Conservation (phyloP, 1,284 basidiomycete genomes). For the Ustilago esculenta region DNA sequence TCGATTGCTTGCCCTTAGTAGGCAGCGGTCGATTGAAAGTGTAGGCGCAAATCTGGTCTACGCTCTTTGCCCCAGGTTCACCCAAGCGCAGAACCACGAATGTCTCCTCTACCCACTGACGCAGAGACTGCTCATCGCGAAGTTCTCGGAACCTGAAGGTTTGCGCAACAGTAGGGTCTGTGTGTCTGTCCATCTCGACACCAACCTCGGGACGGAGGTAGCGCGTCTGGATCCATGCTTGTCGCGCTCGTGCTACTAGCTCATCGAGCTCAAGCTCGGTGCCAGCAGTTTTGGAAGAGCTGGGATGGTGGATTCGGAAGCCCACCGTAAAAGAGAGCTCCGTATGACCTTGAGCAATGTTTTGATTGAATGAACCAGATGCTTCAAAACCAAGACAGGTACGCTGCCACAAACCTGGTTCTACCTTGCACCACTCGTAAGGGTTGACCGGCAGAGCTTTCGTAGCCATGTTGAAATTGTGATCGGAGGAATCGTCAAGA, state of each 20-base stretch:
- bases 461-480: constrained; percentile 8
- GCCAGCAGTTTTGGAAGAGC: constrained; percentile 9
- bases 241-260: constrained; percentile 15
- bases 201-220: constrained; percentile 30
- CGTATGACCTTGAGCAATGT: constrained; percentile 42
- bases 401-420: constrained; percentile 25
- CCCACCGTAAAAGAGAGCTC: constrained; percentile 27
- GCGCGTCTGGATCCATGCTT: constrained; percentile 26
- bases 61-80: constrained; percentile 5
- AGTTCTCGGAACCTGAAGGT: constrained; percentile 20
- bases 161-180: constrained; percentile 9
- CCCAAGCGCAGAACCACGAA: constrained; percentile 29
- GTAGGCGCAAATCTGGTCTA: constrained; percentile 4
- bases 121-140: constrained; percentile 21
- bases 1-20: constrained; percentile 33
- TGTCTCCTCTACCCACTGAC: constrained; percentile 27
- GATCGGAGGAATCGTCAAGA: constrained; percentile 3
- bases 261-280: constrained; percentile 25
- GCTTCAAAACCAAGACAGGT: constrained; percentile 39
- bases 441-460: constrained; percentile 7
- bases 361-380: constrained; percentile 44
- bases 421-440: constrained; percentile 16
- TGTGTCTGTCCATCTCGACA: constrained; percentile 29
- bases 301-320: constrained; percentile 16
- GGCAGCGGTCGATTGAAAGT: constrained; percentile 32